Percentiles rank a stretch among this genome's conserved stretches.
These are phyloP conservation scores for Suillus bovinus DNA, from an alignment of 768 basidiomycete species.

Conservation along the genomic window DNA sequence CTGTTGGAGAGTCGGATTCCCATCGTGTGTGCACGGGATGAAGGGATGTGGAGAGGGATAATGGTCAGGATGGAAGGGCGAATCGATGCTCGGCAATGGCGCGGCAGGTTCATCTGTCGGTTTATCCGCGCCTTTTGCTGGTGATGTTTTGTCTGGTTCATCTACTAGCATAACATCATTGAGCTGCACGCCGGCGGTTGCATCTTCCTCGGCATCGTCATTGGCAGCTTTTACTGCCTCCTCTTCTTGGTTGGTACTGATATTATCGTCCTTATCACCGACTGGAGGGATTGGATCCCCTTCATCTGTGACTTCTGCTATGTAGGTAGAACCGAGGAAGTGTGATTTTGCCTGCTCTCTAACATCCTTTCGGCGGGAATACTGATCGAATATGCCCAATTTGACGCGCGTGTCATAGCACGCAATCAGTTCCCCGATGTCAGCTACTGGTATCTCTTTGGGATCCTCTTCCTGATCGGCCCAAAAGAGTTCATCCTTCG, in stretches of 20 bases:
- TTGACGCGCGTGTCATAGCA: conserved; percentile 12
- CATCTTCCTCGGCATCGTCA: neutral
- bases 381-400: neutral
- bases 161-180: neutral
- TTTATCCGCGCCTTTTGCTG: neutral
- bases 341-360: neutral
- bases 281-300: neutral
- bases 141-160: neutral
- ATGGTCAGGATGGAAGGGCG: conserved; percentile 32
- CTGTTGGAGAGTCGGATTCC: conserved; percentile 31
- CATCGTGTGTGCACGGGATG: conserved; percentile 33
- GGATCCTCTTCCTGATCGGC: conserved; percentile 26
- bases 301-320: neutral
- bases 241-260: neutral
- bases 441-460: conserved; percentile 15
- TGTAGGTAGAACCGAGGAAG: neutral
- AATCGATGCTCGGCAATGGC: conserved; percentile 6
- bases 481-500: conserved; percentile 22
- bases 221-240: neutral
- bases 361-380: conserved; percentile 8
- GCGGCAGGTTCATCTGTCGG: neutral
- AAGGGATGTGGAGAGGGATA: conserved; percentile 45
- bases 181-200: neutral
- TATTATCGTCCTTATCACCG: neutral
- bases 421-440: conserved; percentile 20